phyloP scores from a whole-genome alignment of 2,329 filamentous ascomycete species.

The Clonostachys rosea region DNA sequence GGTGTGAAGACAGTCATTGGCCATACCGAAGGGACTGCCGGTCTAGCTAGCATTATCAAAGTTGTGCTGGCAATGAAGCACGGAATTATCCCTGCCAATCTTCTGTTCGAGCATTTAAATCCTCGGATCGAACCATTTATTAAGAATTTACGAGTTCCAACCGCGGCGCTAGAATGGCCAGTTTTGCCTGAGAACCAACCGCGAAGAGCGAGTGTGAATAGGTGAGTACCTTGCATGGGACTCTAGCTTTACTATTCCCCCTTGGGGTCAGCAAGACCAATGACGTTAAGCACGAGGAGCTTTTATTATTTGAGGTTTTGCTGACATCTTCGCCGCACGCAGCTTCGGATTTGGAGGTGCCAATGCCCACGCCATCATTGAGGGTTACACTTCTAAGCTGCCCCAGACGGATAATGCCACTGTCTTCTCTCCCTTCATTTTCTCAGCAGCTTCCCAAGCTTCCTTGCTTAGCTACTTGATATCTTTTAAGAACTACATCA shows the following conservation, averaged over 20 bases:
- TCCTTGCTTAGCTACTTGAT: too few relatives aligned
- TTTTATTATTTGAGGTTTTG: constrained; percentile 9
- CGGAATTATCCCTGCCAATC: constrained; percentile 42
- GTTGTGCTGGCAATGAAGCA: constrained; percentile 44
- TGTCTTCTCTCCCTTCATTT: not conserved
- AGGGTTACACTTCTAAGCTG: constrained; percentile 4
- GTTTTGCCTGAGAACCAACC: not conserved
- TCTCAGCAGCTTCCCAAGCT: not conserved
- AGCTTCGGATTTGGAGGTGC: constrained; percentile 36
- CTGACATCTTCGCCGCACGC: not conserved
- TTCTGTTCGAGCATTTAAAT: constrained; percentile 43
- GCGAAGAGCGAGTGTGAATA: constrained; percentile 11
- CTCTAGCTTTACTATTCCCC: too few relatives aligned
- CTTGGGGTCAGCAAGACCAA: too few relatives aligned
- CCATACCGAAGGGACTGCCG: constrained; percentile 44
- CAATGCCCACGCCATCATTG: constrained; percentile 30
- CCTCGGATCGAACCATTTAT: constrained; percentile 11
- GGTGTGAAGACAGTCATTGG: constrained; percentile 25
- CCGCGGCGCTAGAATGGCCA: constrained; percentile 5
- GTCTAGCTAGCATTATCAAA: constrained; percentile 48
- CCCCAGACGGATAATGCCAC: not conserved
- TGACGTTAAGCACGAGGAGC: not conserved
- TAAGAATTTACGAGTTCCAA: constrained; percentile 5
- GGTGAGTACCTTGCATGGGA: too few relatives aligned
- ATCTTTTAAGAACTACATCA: too few relatives aligned